Evolutionary conservation across 257 asterid species (phyloP), one percentile per base, ranked within the genome.

Genomic region (Vinca minor): DNA sequence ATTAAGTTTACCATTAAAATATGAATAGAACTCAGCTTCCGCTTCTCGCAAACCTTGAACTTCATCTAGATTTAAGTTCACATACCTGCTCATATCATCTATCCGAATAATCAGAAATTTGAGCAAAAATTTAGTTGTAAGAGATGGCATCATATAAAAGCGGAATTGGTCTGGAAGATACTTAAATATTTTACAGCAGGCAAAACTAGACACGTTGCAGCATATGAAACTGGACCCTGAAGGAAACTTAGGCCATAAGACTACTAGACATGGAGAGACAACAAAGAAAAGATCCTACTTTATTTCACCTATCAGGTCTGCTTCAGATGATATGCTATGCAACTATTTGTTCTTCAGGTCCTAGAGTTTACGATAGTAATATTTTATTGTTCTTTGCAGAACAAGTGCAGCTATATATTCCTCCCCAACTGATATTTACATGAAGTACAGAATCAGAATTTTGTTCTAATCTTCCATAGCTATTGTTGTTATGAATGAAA

Each of bases 1-100:
- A 66, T 77, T 91, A 77, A 83, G 65, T 66, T 84, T 87, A 65
- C 89, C 91, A 61, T 86, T 74, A 71, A 86, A 89, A 81, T 71
- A 89, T 32, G 96, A 89, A 73, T 79, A 79, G 68, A 86, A 79
- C 39, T 86, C 88, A 47, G 86, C 75, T 54, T 81, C 84, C 63
- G 78, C 76, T 78, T 86, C 91, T 72, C 78, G 82, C 67, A 86
- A 73, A 54, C 91, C 89, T 52, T 75, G 83, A 79, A 86, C 80
- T 80, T 83, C 91, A 65, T 81, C 82, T 29, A 81, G 73, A 34
- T 81, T 77, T 69, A 86, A 73, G 85, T 78, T 58, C 17, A 81
- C 83, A 72, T 86, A 86, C 85, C 95, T 86, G 77, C 64, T 71
- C 62, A 58, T 53, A 57, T 62, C 45, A 57, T 76, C 20, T 71